phyloP scores from a whole-genome alignment of 345 rosid species.

The Citrus inodora region DNA sequence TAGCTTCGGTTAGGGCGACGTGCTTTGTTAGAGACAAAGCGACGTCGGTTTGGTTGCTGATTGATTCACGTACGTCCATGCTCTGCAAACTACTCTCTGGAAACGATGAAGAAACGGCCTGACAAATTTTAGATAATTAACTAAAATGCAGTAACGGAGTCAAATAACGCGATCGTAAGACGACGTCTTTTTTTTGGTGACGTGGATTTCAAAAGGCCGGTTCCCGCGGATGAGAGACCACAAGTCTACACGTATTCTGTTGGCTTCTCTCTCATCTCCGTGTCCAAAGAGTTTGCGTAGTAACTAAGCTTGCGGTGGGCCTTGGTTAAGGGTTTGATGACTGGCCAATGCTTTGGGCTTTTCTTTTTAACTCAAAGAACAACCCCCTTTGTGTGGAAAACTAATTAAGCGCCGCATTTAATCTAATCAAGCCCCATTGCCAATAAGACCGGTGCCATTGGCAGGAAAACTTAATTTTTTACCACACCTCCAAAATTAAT shows the following conservation, averaged over 20 bases:
- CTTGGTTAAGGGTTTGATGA: neutral
- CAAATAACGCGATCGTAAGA: too few species aligned
- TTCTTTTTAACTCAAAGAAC: too few species aligned
- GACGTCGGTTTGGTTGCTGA: conserved; percentile 56
- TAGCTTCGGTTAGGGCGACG: conserved; percentile 43
- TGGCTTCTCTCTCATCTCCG: neutral
- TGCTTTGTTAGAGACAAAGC: conserved; percentile 46
- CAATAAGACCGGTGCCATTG: too few species aligned
- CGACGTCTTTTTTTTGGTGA: neutral
- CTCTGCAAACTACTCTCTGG: neutral
- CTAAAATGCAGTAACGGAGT: too few species aligned
- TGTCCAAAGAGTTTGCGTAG: neutral
- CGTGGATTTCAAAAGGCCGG: neutral
- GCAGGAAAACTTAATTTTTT: too few species aligned
- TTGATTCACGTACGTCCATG: conserved; percentile 63
- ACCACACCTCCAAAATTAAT: too few species aligned
- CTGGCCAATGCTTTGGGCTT: too few species aligned
- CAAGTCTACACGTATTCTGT: neutral
- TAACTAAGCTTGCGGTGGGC: neutral
- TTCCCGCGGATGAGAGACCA: neutral
- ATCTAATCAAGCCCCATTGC: too few species aligned
- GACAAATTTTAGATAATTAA: neutral
- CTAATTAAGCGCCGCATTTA: too few species aligned
- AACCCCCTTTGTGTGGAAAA: too few species aligned
- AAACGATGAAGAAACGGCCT: neutral